These are phyloP conservation scores for Picochlorum sp. DNA, from an alignment of 139 green algal genomes.

Conservation along the genomic window DNA sequence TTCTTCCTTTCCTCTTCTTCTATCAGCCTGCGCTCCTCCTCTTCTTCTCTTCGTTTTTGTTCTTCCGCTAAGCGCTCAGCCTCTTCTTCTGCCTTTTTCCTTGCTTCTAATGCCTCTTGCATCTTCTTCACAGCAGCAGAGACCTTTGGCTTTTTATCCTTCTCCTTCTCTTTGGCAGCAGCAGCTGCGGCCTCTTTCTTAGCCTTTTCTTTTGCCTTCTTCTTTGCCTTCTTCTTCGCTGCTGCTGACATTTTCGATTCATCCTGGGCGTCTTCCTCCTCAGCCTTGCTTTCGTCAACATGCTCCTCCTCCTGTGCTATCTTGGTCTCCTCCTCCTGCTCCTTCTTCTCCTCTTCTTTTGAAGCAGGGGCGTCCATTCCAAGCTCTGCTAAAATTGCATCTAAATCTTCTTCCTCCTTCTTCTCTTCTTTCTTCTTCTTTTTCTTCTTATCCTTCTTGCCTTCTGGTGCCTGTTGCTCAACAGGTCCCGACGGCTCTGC, in stretches of 20 bases:
- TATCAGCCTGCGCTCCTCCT: slow-evolving; percentile 44
- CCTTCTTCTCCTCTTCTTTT: slow-evolving; percentile 14
- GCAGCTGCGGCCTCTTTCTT: slow-evolving; percentile 30
- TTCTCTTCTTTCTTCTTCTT: slow-evolving; percentile 52
- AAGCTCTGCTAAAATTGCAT: slow-evolving; percentile 57
- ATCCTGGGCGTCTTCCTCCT: slow-evolving; percentile 18
- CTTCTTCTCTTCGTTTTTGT: slow-evolving; percentile 48
- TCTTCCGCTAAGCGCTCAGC: slow-evolving; percentile 39
- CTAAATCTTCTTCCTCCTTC: slow-evolving; percentile 60
- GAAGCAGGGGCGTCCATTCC: slow-evolving; percentile 15
- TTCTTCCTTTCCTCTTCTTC: slow-evolving; percentile 56
- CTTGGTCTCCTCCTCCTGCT: slow-evolving; percentile 11
- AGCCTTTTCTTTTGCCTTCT: slow-evolving; percentile 58
- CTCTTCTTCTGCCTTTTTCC: slow-evolving; percentile 56
- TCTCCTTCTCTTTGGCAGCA: slow-evolving; percentile 25
- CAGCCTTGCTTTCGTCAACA: slow-evolving; percentile 11
- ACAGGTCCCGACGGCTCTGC: neutral
- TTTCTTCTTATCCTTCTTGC: slow-evolving; percentile 33
- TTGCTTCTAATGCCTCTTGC: slow-evolving; percentile 63
- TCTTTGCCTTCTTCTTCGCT: slow-evolving; percentile 44
- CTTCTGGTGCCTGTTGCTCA: neutral
- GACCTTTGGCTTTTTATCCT: slow-evolving; percentile 46
- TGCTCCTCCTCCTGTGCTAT: slow-evolving; percentile 17
- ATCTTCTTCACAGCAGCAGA: slow-evolving; percentile 62
- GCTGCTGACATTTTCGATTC: slow-evolving; percentile 40